Evolutionary conservation across 202 grass and related monocot genomes (phyloP).

Genomic region (Musa balbisiana): DNA sequence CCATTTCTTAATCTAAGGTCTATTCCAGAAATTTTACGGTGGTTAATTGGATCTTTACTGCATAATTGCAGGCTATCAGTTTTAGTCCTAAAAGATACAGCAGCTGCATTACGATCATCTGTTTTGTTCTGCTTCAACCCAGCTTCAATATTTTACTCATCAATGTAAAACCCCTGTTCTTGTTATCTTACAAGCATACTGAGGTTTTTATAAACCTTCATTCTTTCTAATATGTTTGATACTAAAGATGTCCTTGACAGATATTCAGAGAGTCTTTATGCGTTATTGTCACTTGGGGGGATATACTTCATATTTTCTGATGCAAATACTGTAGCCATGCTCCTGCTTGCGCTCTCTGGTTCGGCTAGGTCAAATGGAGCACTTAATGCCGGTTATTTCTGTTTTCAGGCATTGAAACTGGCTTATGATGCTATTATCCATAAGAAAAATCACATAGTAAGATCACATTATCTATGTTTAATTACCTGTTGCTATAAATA

Average conservation of each 20-base stretch:
- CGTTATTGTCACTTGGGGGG: slow-evolving; percentile 67
- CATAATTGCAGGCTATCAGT: slow-evolving; percentile 51
- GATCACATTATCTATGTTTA: slow-evolving; percentile 11
- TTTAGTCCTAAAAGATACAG: slow-evolving; percentile 56
- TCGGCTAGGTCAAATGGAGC: slow-evolving; percentile 91
- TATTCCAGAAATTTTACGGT: neutral
- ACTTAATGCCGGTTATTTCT: slow-evolving; percentile 98
- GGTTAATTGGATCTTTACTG: neutral
- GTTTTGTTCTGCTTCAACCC: slow-evolving; percentile 88
- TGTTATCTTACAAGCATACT: slow-evolving; percentile 10
- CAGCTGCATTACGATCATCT: slow-evolving; percentile 47
- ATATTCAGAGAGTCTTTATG: slow-evolving; percentile 85
- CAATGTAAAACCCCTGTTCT: slow-evolving; percentile 47
- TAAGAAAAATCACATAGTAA: slow-evolving; percentile 62
- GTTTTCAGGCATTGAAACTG: slow-evolving; percentile 70
- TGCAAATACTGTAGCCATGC: slow-evolving; percentile 53
- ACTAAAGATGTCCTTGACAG: slow-evolving; percentile 33
- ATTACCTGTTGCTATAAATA: neutral
- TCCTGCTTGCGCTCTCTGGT: slow-evolving; percentile 87
- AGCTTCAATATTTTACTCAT: slow-evolving; percentile 92
- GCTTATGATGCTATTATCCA: slow-evolving; percentile 52
- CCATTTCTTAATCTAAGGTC: too few species aligned
- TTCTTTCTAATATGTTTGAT: slow-evolving; percentile 3
- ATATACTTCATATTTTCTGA: slow-evolving; percentile 79
- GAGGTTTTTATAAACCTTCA: neutral